phyloP scores from a whole-genome alignment of 2,329 filamentous ascomycete genomes.

The Chaetomium olivaceum region DNA sequence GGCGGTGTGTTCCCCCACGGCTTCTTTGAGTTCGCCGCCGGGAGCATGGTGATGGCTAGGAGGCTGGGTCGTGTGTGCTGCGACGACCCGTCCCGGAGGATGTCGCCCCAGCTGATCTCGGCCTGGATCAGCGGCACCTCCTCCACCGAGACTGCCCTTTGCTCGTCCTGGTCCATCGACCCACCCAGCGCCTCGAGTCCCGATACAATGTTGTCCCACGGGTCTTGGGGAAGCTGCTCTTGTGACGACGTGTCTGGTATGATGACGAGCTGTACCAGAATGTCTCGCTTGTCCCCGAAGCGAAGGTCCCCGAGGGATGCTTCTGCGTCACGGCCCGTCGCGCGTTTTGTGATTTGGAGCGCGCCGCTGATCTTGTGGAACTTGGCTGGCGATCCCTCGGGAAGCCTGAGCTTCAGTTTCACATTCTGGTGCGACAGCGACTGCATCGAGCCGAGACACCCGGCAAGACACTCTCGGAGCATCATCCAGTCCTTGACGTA shows the following conservation, averaged over 20 bases:
- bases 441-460: conserved; percentile 88
- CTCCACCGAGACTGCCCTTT: conserved; percentile 81
- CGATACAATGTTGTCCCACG: conserved; percentile 97
- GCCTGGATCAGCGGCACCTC: conserved; percentile 95
- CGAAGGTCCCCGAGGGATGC: conserved; percentile 87
- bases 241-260: conserved; percentile 79
- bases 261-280: conserved; percentile 92
- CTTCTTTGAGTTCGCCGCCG: conserved; percentile 64
- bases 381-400: conserved; percentile 94
- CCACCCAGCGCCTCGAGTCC: conserved; percentile 91
- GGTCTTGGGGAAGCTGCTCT: conserved; percentile 86
- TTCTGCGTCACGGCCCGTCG: conserved; percentile 91
- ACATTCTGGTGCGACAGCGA: conserved; percentile 97
- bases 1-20: conserved; percentile 69
- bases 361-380: conserved; percentile 99
- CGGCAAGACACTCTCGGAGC: conserved; percentile 92
- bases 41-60: conserved; percentile 93
- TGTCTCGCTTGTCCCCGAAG: conserved; percentile 92
- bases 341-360: conserved; percentile 92
- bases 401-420: conserved; percentile 88
- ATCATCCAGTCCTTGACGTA: conserved; percentile 99
- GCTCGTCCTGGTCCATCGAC: conserved; percentile 80
- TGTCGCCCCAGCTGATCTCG: conserved; percentile 89
- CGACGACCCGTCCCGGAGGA: conserved; percentile 82
- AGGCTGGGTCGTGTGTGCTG: conserved; percentile 87